Base-by-base conservation (phyloP, 768 basidiomycete species). In the Chalciporus pseudorubinellus region DNA sequence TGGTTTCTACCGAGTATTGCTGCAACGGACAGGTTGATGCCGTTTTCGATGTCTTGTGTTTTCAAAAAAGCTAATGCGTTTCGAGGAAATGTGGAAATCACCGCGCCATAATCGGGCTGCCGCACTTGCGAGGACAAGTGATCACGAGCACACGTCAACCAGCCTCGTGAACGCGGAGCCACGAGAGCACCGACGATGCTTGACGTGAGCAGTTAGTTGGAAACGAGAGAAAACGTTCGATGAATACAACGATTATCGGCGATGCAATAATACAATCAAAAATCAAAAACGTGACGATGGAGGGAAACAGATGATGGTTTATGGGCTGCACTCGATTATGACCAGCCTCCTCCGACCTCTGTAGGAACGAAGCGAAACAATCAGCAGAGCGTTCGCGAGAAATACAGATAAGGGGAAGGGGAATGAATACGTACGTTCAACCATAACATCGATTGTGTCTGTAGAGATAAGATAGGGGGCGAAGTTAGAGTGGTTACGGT, bases 371-470 rank as follows among this genome's bases (percentile, higher is more conserved):
- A 16, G 20, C 42, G 36, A 34, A 4, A 34, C 7, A 4, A 20
- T n/a, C 31, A 16, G 51, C 36, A 57, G 48, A 28, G 20, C 2
- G 3, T 14, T 2, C 33, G 13, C 26, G 11, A 13, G 16, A 3
- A 14, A 24, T 3, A 24, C 7, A 24, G 7, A 24, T 24, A 7
- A 24, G 31, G 18, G 22, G 7, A 3, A 12, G 14, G 20, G 38
- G 54, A 46, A 48, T 6, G 50, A 48, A 60, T n/a, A 46, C 85
- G 57, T 74, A 95, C 92, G 93, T 75, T 95, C 92, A 53, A 95
- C 89, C 87, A 94, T 91, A 56, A 95, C 94, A 78, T 98, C 94
- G 71, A 98, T 93, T 7, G 92, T 85, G 67, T 98, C 94, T 85
- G 61, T 29, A 10, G 31, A 10, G 4, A 4, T 21, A 38, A 20